Percentiles rank a stretch among this genome's conserved stretches.
Evolutionary conservation across 371 early-diverging fungal genomes (phyloP).

Genomic region (Vavraia culicis): DNA sequence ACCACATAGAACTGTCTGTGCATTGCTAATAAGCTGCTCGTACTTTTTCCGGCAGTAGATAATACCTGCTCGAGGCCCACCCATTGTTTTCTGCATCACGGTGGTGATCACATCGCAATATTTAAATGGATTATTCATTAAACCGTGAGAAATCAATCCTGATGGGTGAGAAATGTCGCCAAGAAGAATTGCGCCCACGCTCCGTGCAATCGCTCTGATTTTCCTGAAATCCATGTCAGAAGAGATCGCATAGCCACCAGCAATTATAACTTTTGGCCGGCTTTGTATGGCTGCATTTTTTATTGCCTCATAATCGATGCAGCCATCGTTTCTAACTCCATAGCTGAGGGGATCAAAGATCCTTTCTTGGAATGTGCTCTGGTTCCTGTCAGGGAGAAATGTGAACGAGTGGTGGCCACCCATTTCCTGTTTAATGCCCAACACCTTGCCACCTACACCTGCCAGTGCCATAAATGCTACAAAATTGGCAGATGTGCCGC

Average conservation of each 20-base stretch:
- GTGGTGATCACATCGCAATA: slow-evolving; percentile 90
- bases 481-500: slow-evolving; percentile 78
- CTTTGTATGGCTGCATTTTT: slow-evolving; percentile 59
- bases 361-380: slow-evolving; percentile 72
- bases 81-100: slow-evolving; percentile 87
- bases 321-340: slow-evolving; percentile 59
- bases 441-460: slow-evolving; percentile 80
- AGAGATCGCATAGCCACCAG: slow-evolving; percentile 85
- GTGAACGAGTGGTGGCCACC: slow-evolving; percentile 97
- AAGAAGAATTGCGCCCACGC: slow-evolving; percentile 69
- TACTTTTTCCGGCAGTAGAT: slow-evolving; percentile 62
- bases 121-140: slow-evolving; percentile 54
- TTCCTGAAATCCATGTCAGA: slow-evolving; percentile 68
- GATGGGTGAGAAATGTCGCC: slow-evolving; percentile 91
- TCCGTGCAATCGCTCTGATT: slow-evolving; percentile 21
- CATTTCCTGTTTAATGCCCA: slow-evolving; percentile 90
- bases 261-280: slow-evolving; percentile 83
- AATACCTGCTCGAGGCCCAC: slow-evolving; percentile 89
- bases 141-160: slow-evolving; percentile 38
- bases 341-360: slow-evolving; percentile 90
- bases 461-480: slow-evolving; percentile 78
- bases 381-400: slow-evolving; percentile 84
- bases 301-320: slow-evolving; percentile 75
- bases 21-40: background rate
- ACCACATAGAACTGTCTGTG: slow-evolving; percentile 62